A percentile compares a stretch with the other conserved stretches of the same genome.
phyloP scores from a whole-genome alignment of 1,284 basidiomycete genomes.

The Ganoderma resinaceum region DNA sequence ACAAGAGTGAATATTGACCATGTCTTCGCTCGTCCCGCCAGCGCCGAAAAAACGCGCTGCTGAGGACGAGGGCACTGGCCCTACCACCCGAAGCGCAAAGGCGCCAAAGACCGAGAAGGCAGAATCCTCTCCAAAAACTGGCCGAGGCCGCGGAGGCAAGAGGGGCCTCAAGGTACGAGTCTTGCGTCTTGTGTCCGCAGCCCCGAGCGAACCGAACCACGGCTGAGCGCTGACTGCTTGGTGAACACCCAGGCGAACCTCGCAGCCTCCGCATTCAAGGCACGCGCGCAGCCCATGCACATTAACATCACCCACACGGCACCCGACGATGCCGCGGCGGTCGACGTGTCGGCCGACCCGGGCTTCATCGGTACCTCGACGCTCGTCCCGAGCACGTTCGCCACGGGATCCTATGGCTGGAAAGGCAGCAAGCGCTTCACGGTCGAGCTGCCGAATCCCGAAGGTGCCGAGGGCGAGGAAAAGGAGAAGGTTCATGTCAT shows the following conservation, averaged over 20 bases:
- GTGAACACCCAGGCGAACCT: constrained; percentile 48
- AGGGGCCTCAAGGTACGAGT: constrained; percentile 48
- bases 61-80: constrained; percentile 46
- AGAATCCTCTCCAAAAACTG: constrained; percentile 36
- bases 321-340: constrained; percentile 51
- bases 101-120: constrained; percentile 59
- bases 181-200: neutral
- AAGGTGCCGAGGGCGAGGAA: constrained; percentile 47
- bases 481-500: constrained; percentile 78
- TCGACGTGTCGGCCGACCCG: constrained; percentile 54
- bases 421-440: constrained; percentile 74
- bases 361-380: constrained; percentile 67
- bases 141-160: constrained; percentile 41
- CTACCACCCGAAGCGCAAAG: constrained; percentile 55
- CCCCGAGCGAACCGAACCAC: neutral
- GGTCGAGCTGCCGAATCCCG: constrained; percentile 63
- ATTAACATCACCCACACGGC: constrained; percentile 73
- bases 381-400: constrained; percentile 64
- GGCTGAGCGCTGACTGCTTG: neutral
- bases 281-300: constrained; percentile 71
- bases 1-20: neutral
- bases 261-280: constrained; percentile 62
- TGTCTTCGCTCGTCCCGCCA: neutral
- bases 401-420: constrained; percentile 83
- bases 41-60: constrained; percentile 56